phyloP scores from a whole-genome alignment of 768 basidiomycete genomes.

The Phlebiopsis gigantea region DNA sequence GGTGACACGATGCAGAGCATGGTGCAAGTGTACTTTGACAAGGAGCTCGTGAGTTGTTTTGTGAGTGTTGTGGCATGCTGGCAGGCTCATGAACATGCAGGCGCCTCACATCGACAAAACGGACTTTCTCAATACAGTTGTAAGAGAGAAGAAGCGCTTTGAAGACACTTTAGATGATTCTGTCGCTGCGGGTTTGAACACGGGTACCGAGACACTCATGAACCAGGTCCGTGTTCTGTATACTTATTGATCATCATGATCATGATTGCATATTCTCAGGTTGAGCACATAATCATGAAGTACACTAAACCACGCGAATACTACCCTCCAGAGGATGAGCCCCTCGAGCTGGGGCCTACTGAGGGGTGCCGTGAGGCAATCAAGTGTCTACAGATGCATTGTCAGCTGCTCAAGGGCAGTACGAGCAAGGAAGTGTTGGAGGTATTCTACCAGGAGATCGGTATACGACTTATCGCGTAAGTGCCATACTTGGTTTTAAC shows the following conservation, averaged over 20 bases:
- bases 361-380: conserved; percentile 88
- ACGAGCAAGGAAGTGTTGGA: conserved; percentile 95
- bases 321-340: conserved; percentile 77
- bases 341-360: conserved; percentile 81
- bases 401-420: conserved; percentile 85
- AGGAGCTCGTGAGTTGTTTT: conserved; percentile 65
- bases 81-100: conserved; percentile 30
- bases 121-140: conserved; percentile 89
- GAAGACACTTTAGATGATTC: conserved; percentile 90
- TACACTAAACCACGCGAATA: conserved; percentile 84
- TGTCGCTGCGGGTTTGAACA: conserved; percentile 90
- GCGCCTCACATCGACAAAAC: conserved; percentile 86
- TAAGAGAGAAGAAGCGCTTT: conserved; percentile 95
- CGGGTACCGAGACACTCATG: conserved; percentile 94
- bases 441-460: conserved; percentile 97
- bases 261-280: conserved; percentile 36
- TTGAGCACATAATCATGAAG: conserved; percentile 87
- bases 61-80: background rate
- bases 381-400: conserved; percentile 84
- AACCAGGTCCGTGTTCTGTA: conserved; percentile 55
- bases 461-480: conserved; percentile 53
- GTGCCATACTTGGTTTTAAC: background rate
- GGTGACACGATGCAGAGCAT: conserved; percentile 98
- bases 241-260: conserved; percentile 11
- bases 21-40: conserved; percentile 98